Evolutionary conservation across 225 moss, liverwort and hornwort species (phyloP).

Genomic region (Sphagnum contortum): DNA sequence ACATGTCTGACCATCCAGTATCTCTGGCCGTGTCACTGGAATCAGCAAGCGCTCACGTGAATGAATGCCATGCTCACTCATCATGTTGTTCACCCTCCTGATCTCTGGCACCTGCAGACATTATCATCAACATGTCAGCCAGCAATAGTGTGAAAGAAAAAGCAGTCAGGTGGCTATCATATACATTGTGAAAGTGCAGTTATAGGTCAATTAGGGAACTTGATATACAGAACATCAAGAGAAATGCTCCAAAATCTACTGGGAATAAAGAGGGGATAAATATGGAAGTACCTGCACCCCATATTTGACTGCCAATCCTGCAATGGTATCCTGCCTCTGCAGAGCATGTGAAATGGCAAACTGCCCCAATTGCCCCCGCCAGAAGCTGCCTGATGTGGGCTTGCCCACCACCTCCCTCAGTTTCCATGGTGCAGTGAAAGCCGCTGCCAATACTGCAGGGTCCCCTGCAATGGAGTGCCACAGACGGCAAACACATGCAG

Average conservation of each 20-base stretch:
- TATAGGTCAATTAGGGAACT: too few species aligned
- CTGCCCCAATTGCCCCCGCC: constrained; percentile 50
- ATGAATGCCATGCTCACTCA: constrained; percentile 62
- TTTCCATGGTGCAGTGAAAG: constrained; percentile 51
- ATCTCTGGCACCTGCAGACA: constrained; percentile 42
- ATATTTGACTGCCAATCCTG: constrained; percentile 49
- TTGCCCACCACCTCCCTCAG: constrained; percentile 38
- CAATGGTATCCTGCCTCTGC: constrained; percentile 52
- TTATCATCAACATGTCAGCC: constrained; percentile 1
- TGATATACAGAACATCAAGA: too few species aligned
- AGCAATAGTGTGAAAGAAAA: too few species aligned
- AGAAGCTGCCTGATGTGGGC: constrained; percentile 45
- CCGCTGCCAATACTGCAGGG: constrained; percentile 41
- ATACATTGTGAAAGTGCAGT: too few species aligned
- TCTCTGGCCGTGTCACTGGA: constrained; percentile 31
- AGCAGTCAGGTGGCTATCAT: too few species aligned
- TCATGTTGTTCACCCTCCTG: constrained; percentile 68
- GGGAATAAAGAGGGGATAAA: too few species aligned
- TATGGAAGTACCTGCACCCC: constrained; percentile 33
- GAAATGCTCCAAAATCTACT: too few species aligned
- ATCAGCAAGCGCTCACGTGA: constrained; percentile 51
- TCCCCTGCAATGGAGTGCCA: constrained; percentile 56
- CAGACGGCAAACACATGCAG: constrained; percentile 56
- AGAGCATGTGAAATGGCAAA: constrained; percentile 47
- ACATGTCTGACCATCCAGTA: constrained; percentile 52